Evolutionary conservation across 805 yeast species (phyloP), one percentile per base, ranked within the genome.

Genomic region (Huiozyma naganishii): DNA sequence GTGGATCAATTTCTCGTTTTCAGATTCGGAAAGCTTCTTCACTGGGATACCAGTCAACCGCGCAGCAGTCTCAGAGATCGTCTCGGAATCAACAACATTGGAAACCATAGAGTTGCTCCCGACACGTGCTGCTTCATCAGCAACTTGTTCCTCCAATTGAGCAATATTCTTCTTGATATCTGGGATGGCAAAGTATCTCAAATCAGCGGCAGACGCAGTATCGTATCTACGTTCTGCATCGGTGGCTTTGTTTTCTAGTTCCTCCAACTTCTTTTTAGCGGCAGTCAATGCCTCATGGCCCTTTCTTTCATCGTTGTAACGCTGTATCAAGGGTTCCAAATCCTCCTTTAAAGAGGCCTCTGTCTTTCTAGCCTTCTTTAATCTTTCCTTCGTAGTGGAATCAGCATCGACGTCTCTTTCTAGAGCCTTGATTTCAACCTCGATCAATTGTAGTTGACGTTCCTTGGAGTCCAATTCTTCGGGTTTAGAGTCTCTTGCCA

Each of bases 221-320:
- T 92, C 98, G 51, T 85, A 85, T 61, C 97, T 83, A 74, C 98
- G 86, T 64, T 90, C 97, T 27, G 98, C 98, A 66, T 92, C 97
- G 44, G 71, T 74, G 5, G 97, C 97, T 68, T 92, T 92, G 61
- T 76, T 79, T 60, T 87, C 95, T 57, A 92, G 73, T 51, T 92
- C 97, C 55, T 90, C 97, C 52, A 92, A 73, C 65, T 83, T 86
- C 67, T 87, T 78, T 71, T 90, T 89, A 42, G 94, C 89, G 37
- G 79, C 71, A 43, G 92, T 90, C 58, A 92, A 76, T 63, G 86
- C 89, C 56, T 87, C 95, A 59, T 89, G 94, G 39, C 96, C 92
- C 45, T 80, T 78, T 57, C 89, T 81, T 67, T 92, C 98, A 59
- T 83, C 83, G 51, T 77, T 73, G 69, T 80, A 92, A 55, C 88